A percentile compares a stretch with the other conserved stretches of the same genome.
These are phyloP conservation scores for Colletotrichum euphorbiae DNA, from an alignment of 2,329 filamentous ascomycete genomes.

Conservation along the genomic window DNA sequence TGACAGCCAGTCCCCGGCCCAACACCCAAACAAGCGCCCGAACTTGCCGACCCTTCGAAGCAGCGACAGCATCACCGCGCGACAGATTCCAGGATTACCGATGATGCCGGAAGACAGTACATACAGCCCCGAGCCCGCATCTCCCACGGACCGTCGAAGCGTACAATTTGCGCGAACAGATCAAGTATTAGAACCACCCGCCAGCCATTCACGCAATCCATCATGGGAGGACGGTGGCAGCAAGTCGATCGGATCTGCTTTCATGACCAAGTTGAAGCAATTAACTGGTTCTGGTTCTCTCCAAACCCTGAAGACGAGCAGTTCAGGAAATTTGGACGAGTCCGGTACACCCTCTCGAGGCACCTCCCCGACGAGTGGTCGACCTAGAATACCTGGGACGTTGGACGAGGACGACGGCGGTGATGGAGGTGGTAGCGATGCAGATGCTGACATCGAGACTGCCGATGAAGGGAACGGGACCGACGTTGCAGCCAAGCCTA, in stretches of 20 bases:
- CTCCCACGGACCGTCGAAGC: conserved; percentile 65
- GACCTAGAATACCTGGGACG: conserved; percentile 64
- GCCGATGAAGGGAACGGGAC: conserved; percentile 76
- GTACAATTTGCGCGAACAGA: conserved; percentile 79
- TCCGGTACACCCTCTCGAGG: conserved; percentile 53
- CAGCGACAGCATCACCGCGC: conserved; percentile 25
- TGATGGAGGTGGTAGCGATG: conserved; percentile 68
- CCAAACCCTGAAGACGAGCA: conserved; percentile 58
- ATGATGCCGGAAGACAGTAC: conserved; percentile 40
- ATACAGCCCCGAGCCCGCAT: conserved; percentile 45
- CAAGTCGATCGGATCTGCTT: conserved; percentile 71
- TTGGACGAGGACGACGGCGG: conserved; percentile 61
- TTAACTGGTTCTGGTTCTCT: conserved; percentile 68
- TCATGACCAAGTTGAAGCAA: conserved; percentile 84
- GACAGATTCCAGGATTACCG: conserved; percentile 23
- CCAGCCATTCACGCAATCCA: conserved; percentile 68
- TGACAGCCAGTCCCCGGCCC: conserved; percentile 45
- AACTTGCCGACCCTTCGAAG: conserved; percentile 34
- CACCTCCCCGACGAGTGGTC: conserved; percentile 61
- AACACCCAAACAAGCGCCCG: conserved; percentile 14
- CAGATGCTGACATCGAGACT: conserved; percentile 84
- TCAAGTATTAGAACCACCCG: conserved; percentile 58
- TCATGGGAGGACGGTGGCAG: conserved; percentile 75
- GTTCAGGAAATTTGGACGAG: conserved; percentile 48
- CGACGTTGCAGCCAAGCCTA: conserved; percentile 60